Base-by-base conservation (phyloP, 2,329 filamentous ascomycete genomes). In the Clarireedia monteithiana region DNA sequence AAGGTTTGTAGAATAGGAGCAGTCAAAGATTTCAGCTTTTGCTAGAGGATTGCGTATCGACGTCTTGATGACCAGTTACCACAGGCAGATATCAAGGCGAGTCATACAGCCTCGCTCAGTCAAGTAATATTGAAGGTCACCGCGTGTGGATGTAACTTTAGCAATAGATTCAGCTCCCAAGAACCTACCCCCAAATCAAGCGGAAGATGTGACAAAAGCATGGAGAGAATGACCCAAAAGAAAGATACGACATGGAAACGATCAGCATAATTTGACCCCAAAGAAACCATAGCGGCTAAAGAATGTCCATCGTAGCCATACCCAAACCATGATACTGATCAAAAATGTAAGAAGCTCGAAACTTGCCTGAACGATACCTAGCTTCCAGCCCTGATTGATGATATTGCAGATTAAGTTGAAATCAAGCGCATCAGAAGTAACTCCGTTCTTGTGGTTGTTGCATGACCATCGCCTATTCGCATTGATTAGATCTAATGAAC, bases 261-360 rank as follows among this genome's bases (percentile, higher is more conserved):
- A 46, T 54, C 20, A 61, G 45, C 62, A 56, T 3, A 60, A 47
- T 38, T 58, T 62, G 5, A 52, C 27, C 55, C 57, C 23, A 59
- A 39, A 15, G 12, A 45, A 26, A 5, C 61, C 58, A 36, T 59
- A 62, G 23, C 56, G 53, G 46, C 48, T 50, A n/a, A 59, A 62
- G 38, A 55, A 58, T 9, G 54, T 52, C 34, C 60, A 65, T 45
- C 61, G 63, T 34, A 61, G 38, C 26, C 60, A 24, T 15, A 53
- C 9, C 44, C 61, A 63, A 10, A 59, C 60, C 6, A 36, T 38
- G 24, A 61, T 50, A n/a, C 59, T 60, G 6, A 63, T 46, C 5
- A 62, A 15, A 20, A 63, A 60, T 6, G 60, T 62, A 3, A 61
- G 51, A 10, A 62, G 52, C n/a, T 66, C 61, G 10, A 64, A 53